Conservation (phyloP, 306 rosid species). For the Sphenostylis stenocarpa region DNA sequence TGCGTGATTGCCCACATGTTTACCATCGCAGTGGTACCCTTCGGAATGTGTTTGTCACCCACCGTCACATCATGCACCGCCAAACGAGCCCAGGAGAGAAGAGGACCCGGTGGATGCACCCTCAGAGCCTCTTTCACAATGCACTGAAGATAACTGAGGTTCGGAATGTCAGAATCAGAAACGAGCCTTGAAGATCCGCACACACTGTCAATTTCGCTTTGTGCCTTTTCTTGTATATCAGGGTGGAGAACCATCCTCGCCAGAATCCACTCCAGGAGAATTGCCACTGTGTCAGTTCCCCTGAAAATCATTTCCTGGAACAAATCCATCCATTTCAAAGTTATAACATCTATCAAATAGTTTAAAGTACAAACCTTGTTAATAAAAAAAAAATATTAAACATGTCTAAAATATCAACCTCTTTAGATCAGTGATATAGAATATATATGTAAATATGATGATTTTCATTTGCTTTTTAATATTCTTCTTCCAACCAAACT, state of each 20-base stretch:
- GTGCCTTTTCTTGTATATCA: constrained; percentile 65
- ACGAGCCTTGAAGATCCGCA: constrained; percentile 28
- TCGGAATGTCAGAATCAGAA: constrained; percentile 54
- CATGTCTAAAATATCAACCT: no score
- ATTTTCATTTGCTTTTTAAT: no score
- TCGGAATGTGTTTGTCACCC: constrained; percentile 50
- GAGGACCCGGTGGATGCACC: constrained; percentile 83
- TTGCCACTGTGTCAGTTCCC: constrained; percentile 89
- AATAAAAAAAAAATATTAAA: no score
- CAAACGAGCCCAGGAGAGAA: constrained; percentile 85
- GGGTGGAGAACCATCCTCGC: constrained; percentile 89
- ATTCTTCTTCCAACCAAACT: no score
- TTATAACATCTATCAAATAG: no score
- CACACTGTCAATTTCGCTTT: constrained; percentile 43
- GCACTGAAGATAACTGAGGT: constrained; percentile 59
- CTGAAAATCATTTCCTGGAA: constrained; percentile 82
- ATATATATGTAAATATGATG: no score
- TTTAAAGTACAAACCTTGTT: no score
- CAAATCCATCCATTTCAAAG: background rate
- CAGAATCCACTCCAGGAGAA: constrained; percentile 80
- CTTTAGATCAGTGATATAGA: no score
- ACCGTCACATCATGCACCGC: constrained; percentile 60
- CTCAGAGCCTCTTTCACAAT: constrained; percentile 71
- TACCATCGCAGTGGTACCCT: constrained; percentile 77
- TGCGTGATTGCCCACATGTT: constrained; percentile 90